Evolutionary conservation across 768 basidiomycete species (phyloP), one percentile per base, ranked within the genome.

Genomic region (Floccularia luteovirens): DNA sequence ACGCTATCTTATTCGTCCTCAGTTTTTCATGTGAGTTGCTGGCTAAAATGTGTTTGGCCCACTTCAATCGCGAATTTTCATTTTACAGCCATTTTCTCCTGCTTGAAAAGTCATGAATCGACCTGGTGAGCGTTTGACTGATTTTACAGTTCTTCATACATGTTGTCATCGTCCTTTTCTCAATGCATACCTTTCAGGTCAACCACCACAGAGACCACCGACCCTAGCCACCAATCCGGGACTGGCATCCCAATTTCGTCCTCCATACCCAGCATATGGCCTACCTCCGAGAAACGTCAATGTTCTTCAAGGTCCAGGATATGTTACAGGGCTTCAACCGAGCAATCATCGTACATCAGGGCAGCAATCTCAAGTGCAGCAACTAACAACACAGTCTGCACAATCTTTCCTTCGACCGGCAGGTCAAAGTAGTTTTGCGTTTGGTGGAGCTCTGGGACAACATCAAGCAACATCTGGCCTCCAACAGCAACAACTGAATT

Each of bases 191-290:
- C 40, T 38, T 53, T 44, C 57, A 87, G 82, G 83, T 54, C 85
- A 86, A 74, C 82, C 84, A 39, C 83, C 82, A 53, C 85, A 87
- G 60, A 72, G 85, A 58, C 83, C 85, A 37, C 83, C 86, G 48
- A 83, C 73, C 59, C 74, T 87, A 43, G 72, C 74, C 7, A 76
- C 81, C 22, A 79, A 77, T 44, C 72, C 82, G 44, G 64, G 64
- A 27, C 70, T 84, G 43, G 66, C 74, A 8, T 74, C 64, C 28
- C 82, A 81, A 51, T 87, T 77, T 59, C 77, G 84, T 53, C 69
- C 69, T 37, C 63, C 70, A 42, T 70, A 70, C 38, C 62, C 75
- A 5, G 55, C 53, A 17, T 84, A 78, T 55, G 74, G 69, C 16
- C 63, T 82, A 55, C 77, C 79, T 44, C 79, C 78, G 51, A 65